Conservation (phyloP, 495 filamentous ascomycete species). For the Neurospora sp. region DNA sequence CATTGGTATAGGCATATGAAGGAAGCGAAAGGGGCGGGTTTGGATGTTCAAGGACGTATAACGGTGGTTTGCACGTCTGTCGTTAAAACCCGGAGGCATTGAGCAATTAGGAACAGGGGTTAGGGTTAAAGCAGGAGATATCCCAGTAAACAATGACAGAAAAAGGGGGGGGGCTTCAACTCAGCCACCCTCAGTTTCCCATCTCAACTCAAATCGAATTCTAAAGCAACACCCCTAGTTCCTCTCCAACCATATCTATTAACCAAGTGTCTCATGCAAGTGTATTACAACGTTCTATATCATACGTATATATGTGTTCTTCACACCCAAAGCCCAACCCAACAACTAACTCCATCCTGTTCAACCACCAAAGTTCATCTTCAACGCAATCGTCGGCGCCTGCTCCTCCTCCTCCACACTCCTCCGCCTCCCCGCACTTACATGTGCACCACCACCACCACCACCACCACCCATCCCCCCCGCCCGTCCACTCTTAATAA, state of each 20-base stretch:
- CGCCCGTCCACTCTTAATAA: constrained; percentile 50
- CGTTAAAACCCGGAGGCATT: background rate
- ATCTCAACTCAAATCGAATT: background rate
- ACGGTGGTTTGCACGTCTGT: background rate
- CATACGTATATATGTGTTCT: background rate
- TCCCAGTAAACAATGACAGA: background rate
- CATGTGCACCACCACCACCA: background rate
- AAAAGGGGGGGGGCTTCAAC: background rate
- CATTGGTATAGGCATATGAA: background rate
- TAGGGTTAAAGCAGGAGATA: background rate
- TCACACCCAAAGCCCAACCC: background rate
- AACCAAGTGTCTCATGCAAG: background rate
- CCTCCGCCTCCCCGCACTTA: constrained; percentile 12
- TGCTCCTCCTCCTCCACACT: constrained; percentile 35
- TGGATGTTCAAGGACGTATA: background rate
- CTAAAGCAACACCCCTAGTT: background rate
- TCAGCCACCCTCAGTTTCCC: background rate
- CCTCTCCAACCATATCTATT: background rate
- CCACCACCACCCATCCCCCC: constrained; percentile 17
- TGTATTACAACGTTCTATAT: background rate
- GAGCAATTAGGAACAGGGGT: background rate
- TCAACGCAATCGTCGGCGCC: constrained; percentile 82
- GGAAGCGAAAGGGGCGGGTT: background rate
- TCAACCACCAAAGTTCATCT: constrained; percentile 71
- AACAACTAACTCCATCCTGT: background rate